Base-by-base conservation (phyloP, 768 basidiomycete species). In the Kwoniella sp. region DNA sequence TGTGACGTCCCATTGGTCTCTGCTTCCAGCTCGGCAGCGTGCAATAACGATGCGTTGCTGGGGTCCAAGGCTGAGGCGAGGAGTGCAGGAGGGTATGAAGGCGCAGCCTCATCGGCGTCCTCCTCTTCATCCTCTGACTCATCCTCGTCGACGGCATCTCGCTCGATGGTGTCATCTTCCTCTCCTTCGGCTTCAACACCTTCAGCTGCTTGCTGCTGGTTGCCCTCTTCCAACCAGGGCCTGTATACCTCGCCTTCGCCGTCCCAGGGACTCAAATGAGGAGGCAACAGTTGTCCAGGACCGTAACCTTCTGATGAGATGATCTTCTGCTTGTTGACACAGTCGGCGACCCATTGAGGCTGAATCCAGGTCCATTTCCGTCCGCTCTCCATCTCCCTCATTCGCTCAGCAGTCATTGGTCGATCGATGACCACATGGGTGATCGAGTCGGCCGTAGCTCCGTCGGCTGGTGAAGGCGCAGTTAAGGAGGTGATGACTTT, bases 331-430 rank as follows among this genome's bases (percentile, higher is more conserved):
- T 87, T 85, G 78, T 99, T 99, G 77, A 96, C 87, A 79, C 90
- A 96, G 78, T 99, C 96, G 36, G 92, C 91, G 30, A 96, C 85
- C 96, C 96, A 98, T 80, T 98, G 95, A 12, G 96, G 96, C 80
- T 98, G 96, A 19, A 98, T 85, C 79, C 90, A 91, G 76, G 90
- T 92, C 73, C 92, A 85, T 77, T 86, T 86, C 48, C 84, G 81
- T 37, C 87, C 83, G 47, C 85, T 83, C 69, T 88, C 86, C 69
- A 85, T 84, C 68, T 88, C 86, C 56, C 85, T 86, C 65, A 76
- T 80, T 22, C 71, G 55, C n/a, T 74, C 70, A 1, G 70, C 66
- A 12, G 78, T 74, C 33, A 86, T 67, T 1, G 96, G 95, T 48
- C 96, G 85, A 78, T 99, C 96, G 71, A 96, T 88, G 71, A 99